Conservation (phyloP, 1,139 yeast genomes). For the Geotrichum histeridarum region DNA sequence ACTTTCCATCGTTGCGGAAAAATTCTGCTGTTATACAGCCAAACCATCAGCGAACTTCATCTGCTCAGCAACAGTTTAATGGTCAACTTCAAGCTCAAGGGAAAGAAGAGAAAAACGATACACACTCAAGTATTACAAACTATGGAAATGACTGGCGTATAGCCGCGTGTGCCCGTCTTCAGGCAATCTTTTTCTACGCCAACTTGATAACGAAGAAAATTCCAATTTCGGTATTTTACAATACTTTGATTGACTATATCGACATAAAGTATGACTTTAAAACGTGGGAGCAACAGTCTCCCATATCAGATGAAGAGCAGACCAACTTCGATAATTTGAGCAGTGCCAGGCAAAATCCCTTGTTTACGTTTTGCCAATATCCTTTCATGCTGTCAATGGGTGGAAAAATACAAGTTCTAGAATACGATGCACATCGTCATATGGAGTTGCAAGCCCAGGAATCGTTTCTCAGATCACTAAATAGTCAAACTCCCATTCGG, state of each 20-base stretch:
- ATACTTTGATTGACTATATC: slow-evolving; percentile 73
- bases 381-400: slow-evolving; percentile 82
- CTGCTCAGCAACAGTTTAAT: background rate
- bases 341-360: slow-evolving; percentile 1
- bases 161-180: slow-evolving; percentile 55
- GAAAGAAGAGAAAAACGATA: too few species aligned
- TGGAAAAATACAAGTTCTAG: slow-evolving; percentile 71
- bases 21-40: background rate
- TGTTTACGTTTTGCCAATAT: slow-evolving; percentile 58
- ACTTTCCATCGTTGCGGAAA: background rate
- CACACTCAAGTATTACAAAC: slow-evolving; percentile 40
- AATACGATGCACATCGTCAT: slow-evolving; percentile 72
- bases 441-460: slow-evolving; percentile 90
- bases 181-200: slow-evolving; percentile 53
- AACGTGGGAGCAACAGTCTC: slow-evolving; percentile 54
- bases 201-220: slow-evolving; percentile 43
- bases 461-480: slow-evolving; percentile 73
- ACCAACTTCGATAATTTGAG: background rate
- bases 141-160: slow-evolving; percentile 84
- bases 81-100: too few species aligned
- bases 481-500: slow-evolving; percentile 55
- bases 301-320: slow-evolving; percentile 13
- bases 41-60: background rate
- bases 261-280: slow-evolving; percentile 76
- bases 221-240: slow-evolving; percentile 61